Percentiles rank a stretch among this genome's conserved stretches.
Evolutionary conservation across 2,329 filamentous ascomycete species (phyloP).

Genomic region (Paracoccidioides brasiliensis): DNA sequence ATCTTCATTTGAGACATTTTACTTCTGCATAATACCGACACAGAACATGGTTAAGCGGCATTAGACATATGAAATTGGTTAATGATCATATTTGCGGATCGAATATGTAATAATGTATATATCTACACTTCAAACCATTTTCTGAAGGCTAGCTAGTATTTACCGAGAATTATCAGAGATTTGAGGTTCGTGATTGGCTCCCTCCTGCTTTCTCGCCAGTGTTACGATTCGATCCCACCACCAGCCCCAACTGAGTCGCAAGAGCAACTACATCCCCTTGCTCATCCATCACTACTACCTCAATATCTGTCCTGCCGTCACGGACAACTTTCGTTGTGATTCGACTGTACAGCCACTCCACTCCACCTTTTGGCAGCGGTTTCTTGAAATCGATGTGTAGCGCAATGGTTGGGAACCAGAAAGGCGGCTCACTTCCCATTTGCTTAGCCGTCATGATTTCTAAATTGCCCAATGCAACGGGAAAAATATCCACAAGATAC

Average conservation of each 20-base stretch:
- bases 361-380: not conserved
- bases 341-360: not conserved
- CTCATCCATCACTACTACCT: constrained; percentile 1
- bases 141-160: not conserved
- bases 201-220: not conserved
- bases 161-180: not conserved
- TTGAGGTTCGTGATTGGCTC: not conserved
- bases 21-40: not conserved
- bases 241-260: constrained; percentile 1
- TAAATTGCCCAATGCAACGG: not conserved
- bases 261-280: not conserved
- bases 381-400: constrained; percentile 2
- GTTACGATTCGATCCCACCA: not conserved
- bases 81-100: not conserved
- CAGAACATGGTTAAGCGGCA: too few species aligned
- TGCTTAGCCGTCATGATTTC: not conserved
- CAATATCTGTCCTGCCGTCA: not conserved
- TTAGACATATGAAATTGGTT: not conserved
- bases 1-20: not conserved
- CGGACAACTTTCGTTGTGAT: not conserved
- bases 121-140: not conserved
- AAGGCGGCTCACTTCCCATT: not conserved
- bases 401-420: not conserved
- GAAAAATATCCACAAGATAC: not conserved
- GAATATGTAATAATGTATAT: not conserved